These are phyloP conservation scores for Petunia secreta DNA, from an alignment of 257 asterid genomes.

Conservation along the genomic window DNA sequence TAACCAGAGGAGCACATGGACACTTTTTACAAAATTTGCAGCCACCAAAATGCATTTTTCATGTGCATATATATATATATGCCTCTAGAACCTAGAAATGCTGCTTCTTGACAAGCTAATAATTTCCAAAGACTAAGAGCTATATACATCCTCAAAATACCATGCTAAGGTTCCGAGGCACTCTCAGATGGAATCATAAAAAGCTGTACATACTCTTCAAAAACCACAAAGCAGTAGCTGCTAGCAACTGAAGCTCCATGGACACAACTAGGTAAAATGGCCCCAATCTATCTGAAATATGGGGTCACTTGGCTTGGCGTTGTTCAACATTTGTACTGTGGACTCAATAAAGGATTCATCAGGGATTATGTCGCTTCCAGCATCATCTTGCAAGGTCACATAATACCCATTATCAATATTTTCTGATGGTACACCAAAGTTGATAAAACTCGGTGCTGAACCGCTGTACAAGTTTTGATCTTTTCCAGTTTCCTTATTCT, in stretches of 20 bases:
- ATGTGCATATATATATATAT: not conserved
- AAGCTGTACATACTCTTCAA: not conserved
- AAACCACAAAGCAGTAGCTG: not conserved
- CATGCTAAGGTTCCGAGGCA: not conserved
- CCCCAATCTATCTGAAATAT: slow-evolving; percentile 54
- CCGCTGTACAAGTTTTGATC: slow-evolving; percentile 19
- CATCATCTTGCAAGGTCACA: slow-evolving; percentile 41
- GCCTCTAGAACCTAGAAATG: not conserved
- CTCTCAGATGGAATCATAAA: not conserved
- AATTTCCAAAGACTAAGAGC: slow-evolving; percentile 5
- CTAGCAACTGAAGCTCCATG: not conserved
- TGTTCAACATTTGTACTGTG: slow-evolving; percentile 50
- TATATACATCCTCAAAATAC: slow-evolving; percentile 10
- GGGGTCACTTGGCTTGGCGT: slow-evolving; percentile 46
- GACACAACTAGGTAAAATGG: slow-evolving; percentile 3
- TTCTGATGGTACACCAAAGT: slow-evolving; percentile 38
- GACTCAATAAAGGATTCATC: slow-evolving; percentile 45
- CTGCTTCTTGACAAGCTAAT: slow-evolving; percentile 17
- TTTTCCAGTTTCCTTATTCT: slow-evolving; percentile 25
- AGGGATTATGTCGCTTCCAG: slow-evolving; percentile 29
- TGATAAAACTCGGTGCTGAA: slow-evolving; percentile 35
- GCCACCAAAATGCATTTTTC: not conserved
- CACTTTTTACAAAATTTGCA: slow-evolving; percentile 7
- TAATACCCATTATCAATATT: slow-evolving; percentile 44
- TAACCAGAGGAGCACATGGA: not conserved